Conservation (phyloP, 805 yeast species). For the Alloascoidea africana region DNA sequence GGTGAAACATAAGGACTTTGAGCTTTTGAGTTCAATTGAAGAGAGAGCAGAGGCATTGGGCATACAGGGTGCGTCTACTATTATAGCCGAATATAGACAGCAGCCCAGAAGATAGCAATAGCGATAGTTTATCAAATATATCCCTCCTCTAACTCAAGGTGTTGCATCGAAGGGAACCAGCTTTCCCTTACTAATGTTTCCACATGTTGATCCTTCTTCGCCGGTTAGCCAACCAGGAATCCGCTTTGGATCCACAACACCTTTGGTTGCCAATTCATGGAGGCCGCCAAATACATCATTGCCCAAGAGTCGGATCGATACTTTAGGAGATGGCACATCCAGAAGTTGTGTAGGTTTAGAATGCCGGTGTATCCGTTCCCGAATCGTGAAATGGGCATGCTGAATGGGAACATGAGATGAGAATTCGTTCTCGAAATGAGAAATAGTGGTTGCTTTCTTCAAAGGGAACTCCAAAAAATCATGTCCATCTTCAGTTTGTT, state of each 20-base stretch:
- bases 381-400: background rate
- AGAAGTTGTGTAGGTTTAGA: background rate
- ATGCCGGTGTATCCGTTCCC: background rate
- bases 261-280: slow-evolving; percentile 44
- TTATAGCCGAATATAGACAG: too few relatives aligned
- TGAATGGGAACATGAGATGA: background rate
- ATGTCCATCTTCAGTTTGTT: slow-evolving; percentile 33
- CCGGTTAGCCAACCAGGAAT: slow-evolving; percentile 74
- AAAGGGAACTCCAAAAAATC: slow-evolving; percentile 55
- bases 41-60: slow-evolving; percentile 69
- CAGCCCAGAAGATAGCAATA: too few relatives aligned
- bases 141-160: slow-evolving; percentile 1
- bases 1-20: slow-evolving; percentile 11
- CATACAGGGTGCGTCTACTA: too few relatives aligned
- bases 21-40: slow-evolving; percentile 9
- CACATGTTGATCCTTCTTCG: slow-evolving; percentile 43
- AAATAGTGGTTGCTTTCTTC: slow-evolving; percentile 26
- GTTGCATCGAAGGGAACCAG: slow-evolving; percentile 4
- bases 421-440: background rate
- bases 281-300: slow-evolving; percentile 67
- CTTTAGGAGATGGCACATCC: slow-evolving; percentile 8
- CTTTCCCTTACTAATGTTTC: slow-evolving; percentile 25
- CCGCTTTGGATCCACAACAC: slow-evolving; percentile 31
- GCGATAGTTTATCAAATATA: too few relatives aligned
- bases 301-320: slow-evolving; percentile 33